Conservation (phyloP, 192 early-diverging fungal genomes). For the Coemansia brasiliensis region DNA sequence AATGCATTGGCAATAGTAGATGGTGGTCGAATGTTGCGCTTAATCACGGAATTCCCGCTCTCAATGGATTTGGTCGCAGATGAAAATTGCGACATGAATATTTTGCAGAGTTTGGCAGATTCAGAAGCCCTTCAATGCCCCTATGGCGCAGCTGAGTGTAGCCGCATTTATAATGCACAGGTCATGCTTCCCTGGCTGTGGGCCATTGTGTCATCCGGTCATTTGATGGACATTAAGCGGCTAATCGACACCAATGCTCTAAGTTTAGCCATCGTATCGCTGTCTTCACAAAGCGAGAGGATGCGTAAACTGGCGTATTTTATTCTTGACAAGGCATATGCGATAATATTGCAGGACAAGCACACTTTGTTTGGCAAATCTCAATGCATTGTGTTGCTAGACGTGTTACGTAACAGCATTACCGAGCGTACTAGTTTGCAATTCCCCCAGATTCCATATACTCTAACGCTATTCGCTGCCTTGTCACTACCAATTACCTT, state of each 20-base stretch:
- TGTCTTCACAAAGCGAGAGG: conserved; percentile 30
- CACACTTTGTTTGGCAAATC: conserved; percentile 18
- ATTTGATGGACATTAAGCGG: conserved; percentile 13
- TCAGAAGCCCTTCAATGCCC: conserved; percentile 2
- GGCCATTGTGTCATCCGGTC: conserved; percentile 26
- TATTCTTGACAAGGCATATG: conserved; percentile 28
- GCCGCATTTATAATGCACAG: conserved; percentile 28
- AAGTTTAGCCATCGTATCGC: conserved; percentile 34
- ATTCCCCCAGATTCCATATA: conserved; percentile 38
- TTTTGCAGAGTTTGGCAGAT: background rate
- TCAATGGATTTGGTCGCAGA: background rate
- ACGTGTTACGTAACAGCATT: conserved; percentile 48
- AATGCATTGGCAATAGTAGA: conserved; percentile 32
- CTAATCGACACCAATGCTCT: conserved; percentile 37
- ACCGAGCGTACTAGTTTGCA: conserved; percentile 3
- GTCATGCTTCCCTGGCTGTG: conserved; percentile 47
- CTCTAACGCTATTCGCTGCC: conserved; percentile 37
- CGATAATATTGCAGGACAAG: conserved; percentile 5
- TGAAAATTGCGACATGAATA: too few species aligned
- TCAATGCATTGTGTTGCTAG: conserved; percentile 34
- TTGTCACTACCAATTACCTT: conserved; percentile 30
- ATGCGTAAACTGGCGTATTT: conserved; percentile 48
- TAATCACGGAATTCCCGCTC: conserved; percentile 35
- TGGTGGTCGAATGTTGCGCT: conserved; percentile 20
- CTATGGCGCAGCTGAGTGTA: background rate